Evolutionary conservation across 78 protist species (phyloP), one percentile per base, ranked within the genome.

Genomic region (Carpediemonas membranifera): DNA sequence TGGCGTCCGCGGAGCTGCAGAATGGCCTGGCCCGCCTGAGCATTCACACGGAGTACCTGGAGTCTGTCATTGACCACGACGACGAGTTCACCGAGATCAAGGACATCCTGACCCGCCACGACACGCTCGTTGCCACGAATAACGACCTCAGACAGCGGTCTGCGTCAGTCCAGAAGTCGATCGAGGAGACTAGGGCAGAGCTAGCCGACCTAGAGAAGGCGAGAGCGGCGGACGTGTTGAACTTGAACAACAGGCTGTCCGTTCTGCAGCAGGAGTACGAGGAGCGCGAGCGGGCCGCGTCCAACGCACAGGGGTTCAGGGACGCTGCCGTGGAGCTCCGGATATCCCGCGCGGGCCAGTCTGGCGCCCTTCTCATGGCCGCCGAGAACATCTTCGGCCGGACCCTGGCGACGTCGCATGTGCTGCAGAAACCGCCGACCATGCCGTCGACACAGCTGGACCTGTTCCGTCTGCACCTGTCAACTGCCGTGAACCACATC

Each of bases 21-120:
- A 2, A 24, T 47, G 53, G n/a, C 53, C 25, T 5, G n/a, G n/a
- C n/a, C 25, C 27, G n/a, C 27, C 3, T 5, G n/a, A 24, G n/a
- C 3, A n/a, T 3, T 0, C 37, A 11, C 54, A 59, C 9, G 53
- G 18, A 11, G 34, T 59, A 3, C 66, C 53, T 47, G 37, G 33
- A n/a, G 44, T 0, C 24, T 0, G 67, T 59, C 39, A 24, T 59
- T 31, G 63, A 56, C 34, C 3, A 1, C 34, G 27, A 43, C 31
- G 63, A 59, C 35, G 73, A 67, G 1, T 68, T 15, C 56, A n/a
- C 51, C n/a, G 73, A 68, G 64, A 68, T 68, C 36, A 21, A 7
- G 9, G 64, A 68, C 55, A 30, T 68, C 58, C 64, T 68, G 28
- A 14, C 24, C 19, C 65, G 75, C 34, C 33, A 69, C 28, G 66